A percentile compares a stretch with the other conserved stretches of the same genome.
phyloP scores from a whole-genome alignment of 495 filamentous ascomycete species.

The Neurospora africana region DNA sequence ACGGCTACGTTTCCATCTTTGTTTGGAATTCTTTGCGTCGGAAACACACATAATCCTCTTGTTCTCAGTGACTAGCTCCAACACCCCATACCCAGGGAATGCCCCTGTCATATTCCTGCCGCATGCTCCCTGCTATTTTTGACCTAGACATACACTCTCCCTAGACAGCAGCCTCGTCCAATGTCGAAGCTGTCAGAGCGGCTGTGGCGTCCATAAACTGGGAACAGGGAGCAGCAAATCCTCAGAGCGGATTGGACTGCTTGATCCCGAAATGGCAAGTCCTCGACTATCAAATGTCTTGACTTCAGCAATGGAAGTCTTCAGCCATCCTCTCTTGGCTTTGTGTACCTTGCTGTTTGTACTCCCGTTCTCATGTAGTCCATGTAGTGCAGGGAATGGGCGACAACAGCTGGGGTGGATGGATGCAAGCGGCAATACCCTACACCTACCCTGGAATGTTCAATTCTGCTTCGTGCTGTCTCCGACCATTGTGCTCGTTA shows the following conservation, averaged over 20 bases:
- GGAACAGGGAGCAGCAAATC: background rate
- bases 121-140: background rate
- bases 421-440: background rate
- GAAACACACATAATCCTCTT: background rate
- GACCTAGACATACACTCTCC: background rate
- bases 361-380: background rate
- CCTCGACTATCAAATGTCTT: background rate
- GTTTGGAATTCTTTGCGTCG: background rate
- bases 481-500: background rate
- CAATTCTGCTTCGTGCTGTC: background rate
- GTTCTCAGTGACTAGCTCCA: background rate
- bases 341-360: background rate
- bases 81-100: background rate
- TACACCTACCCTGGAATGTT: background rate
- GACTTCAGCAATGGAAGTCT: background rate
- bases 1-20: background rate
- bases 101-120: background rate
- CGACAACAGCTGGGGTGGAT: background rate
- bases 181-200: slow-evolving; percentile 3
- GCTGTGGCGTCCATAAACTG: slow-evolving; percentile 2
- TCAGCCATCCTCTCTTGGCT: background rate
- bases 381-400: background rate
- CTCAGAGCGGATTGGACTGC: background rate
- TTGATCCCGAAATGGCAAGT: background rate
- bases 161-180: slow-evolving; percentile 1